These are phyloP conservation scores for Gossypium davidsonii DNA, from an alignment of 441 rosid genomes.

Conservation along the genomic window DNA sequence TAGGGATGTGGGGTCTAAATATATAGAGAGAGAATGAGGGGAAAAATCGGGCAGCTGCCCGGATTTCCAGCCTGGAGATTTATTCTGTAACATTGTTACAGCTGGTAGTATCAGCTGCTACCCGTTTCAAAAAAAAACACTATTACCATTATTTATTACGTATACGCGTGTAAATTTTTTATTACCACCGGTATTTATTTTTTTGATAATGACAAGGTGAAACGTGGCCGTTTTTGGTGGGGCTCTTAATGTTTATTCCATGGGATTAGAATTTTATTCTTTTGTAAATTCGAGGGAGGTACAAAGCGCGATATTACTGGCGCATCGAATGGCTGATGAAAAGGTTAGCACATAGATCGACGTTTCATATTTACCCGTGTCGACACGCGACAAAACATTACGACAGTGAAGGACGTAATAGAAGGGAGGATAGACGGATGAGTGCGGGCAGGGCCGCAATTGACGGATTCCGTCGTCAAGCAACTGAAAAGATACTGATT, in stretches of 20 bases:
- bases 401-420: background rate
- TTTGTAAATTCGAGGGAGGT: background rate
- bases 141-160: background rate
- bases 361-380: background rate
- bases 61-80: constrained; percentile 23
- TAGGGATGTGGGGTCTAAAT: background rate
- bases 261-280: background rate
- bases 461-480: background rate
- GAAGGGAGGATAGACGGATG: background rate
- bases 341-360: background rate
- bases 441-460: background rate
- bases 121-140: background rate
- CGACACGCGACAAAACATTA: background rate
- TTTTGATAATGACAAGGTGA: background rate
- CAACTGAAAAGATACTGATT: background rate
- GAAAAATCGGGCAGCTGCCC: constrained; percentile 27
- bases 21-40: constrained; percentile 11
- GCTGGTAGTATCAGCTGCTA: constrained; percentile 8
- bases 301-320: background rate
- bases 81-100: constrained; percentile 7
- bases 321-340: background rate
- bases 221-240: background rate
- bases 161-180: background rate
- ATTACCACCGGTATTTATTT: background rate
- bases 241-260: background rate